Evolutionary conservation across 2,329 filamentous ascomycete genomes (phyloP).

Genomic region (Aspergillus sclerotialis): DNA sequence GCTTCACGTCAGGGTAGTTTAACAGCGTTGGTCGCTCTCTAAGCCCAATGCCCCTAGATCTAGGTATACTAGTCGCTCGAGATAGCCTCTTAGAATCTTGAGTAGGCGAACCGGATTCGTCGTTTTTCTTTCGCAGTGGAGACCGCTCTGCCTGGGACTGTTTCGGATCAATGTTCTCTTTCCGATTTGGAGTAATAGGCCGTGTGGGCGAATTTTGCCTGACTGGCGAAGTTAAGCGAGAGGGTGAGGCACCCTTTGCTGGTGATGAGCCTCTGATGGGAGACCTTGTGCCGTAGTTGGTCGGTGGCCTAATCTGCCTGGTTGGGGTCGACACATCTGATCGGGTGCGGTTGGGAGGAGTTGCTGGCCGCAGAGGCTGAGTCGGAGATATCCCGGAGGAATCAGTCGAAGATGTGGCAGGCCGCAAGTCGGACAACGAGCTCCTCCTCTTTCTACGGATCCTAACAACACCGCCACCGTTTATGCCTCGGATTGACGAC

Average conservation of each 20-base stretch:
- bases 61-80: constrained; percentile 46
- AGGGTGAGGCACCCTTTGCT: constrained; percentile 22
- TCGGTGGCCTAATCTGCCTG: constrained; percentile 22
- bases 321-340: constrained; percentile 22
- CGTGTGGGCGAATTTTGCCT: constrained; percentile 23
- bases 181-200: constrained; percentile 28
- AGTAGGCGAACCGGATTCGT: constrained; percentile 26
- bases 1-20: constrained; percentile 25
- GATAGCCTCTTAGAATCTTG: constrained; percentile 38
- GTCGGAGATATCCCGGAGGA: constrained; percentile 32
- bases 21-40: constrained; percentile 26
- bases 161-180: constrained; percentile 35
- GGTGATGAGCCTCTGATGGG: constrained; percentile 25
- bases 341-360: constrained; percentile 22
- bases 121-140: constrained; percentile 21
- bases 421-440: constrained; percentile 79
- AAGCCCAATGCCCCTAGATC: constrained; percentile 28
- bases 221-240: constrained; percentile 24
- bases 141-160: constrained; percentile 24
- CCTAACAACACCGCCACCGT: constrained; percentile 34
- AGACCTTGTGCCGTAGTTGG: constrained; percentile 20
- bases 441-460: constrained; percentile 77
- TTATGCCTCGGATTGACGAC: constrained; percentile 47
- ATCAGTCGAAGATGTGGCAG: constrained; percentile 55
- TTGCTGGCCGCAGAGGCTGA: constrained; percentile 31